Conservation (phyloP, 495 filamentous ascomycete species). For the Neurospora sp. region DNA sequence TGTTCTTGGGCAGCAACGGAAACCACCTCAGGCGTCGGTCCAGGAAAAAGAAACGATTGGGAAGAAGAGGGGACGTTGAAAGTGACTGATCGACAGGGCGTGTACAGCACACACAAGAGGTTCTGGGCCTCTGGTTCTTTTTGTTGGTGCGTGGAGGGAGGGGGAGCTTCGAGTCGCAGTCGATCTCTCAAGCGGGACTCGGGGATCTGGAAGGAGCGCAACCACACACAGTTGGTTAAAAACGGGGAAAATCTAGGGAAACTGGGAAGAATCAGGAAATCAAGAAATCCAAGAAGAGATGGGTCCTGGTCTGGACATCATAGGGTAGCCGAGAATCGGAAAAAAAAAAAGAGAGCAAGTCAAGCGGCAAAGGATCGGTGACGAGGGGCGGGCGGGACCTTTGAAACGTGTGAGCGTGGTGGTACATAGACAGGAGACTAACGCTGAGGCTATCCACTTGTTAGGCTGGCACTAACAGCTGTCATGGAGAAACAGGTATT, state of each 20-base stretch:
- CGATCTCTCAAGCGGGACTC: background rate
- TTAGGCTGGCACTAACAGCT: background rate
- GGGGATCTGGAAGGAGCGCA: background rate
- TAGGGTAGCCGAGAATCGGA: background rate
- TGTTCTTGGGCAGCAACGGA: background rate
- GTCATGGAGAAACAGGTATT: background rate
- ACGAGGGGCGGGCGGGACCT: background rate
- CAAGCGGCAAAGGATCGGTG: background rate
- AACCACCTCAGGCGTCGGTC: background rate
- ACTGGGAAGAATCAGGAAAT: background rate
- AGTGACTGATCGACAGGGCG: background rate
- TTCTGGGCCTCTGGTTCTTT: background rate
- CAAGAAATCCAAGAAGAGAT: background rate
- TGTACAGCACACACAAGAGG: background rate
- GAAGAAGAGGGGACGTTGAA: background rate
- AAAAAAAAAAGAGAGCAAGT: background rate
- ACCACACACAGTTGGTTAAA: background rate
- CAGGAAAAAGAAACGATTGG: background rate
- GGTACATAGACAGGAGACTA: background rate
- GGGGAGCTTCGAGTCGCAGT: background rate
- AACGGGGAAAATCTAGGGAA: background rate
- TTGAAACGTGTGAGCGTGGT: background rate
- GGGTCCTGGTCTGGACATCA: background rate
- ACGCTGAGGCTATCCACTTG: background rate
- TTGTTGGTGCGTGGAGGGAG: background rate